These are phyloP conservation scores for Flueggea neowawraea DNA, from an alignment of 441 rosid genomes.

Conservation along the genomic window DNA sequence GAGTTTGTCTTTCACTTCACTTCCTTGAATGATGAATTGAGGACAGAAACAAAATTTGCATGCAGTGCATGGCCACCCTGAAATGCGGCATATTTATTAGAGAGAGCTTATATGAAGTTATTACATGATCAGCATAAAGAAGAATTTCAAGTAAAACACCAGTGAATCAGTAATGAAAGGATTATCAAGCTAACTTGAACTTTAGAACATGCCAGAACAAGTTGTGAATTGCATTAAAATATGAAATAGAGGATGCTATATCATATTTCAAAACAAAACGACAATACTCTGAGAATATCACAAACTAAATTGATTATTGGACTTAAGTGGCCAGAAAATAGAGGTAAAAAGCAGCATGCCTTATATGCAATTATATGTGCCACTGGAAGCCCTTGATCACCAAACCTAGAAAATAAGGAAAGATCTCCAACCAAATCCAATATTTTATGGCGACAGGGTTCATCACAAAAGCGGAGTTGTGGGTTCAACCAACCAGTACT, in stretches of 20 bases:
- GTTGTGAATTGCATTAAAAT: no score
- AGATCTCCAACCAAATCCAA: slow-evolving; percentile 91
- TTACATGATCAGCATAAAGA: no score
- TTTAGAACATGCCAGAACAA: no score
- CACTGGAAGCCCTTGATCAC: slow-evolving; percentile 84
- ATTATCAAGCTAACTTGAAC: no score
- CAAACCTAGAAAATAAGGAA: slow-evolving; percentile 59
- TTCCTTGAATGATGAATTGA: slow-evolving; percentile 19
- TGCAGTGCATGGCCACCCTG: slow-evolving; percentile 85
- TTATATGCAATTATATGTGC: slow-evolving; percentile 77
- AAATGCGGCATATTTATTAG: slow-evolving; percentile 12
- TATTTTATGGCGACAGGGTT: slow-evolving; percentile 89
- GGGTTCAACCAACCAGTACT: slow-evolving; percentile 89
- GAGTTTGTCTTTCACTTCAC: background rate
- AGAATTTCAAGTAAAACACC: no score
- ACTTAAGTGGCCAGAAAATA: no score
- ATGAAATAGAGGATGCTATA: no score
- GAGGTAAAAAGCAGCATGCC: slow-evolving; percentile 23
- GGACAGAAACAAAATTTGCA: slow-evolving; percentile 47
- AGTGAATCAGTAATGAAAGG: no score
- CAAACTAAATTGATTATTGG: no score
- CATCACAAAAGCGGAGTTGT: slow-evolving; percentile 60
- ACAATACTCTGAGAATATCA: no score
- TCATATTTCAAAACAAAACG: no score
- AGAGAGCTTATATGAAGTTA: background rate